phyloP scores from a whole-genome alignment of 805 yeast species.

The Wickerhamomyces tratensis region DNA sequence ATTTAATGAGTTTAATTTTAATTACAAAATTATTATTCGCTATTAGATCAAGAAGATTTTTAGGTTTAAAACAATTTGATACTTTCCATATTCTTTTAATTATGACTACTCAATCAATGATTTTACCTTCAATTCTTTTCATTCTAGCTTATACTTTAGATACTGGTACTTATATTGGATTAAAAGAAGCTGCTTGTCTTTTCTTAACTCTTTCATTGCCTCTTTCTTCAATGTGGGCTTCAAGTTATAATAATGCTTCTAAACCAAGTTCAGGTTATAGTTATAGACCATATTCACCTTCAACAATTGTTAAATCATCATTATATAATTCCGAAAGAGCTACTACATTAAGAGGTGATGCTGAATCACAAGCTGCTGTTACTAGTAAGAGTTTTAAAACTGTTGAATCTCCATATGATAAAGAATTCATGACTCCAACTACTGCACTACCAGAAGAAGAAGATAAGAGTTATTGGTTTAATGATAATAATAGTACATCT shows the following conservation, averaged over 20 bases:
- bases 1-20: conserved; percentile 50
- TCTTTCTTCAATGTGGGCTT: conserved; percentile 83
- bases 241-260: conserved; percentile 44
- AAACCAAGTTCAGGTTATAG: conserved; percentile 25
- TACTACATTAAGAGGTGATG: background rate
- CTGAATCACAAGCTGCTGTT: conserved; percentile 2
- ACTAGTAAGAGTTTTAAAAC: background rate
- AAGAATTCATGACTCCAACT: conserved; percentile 21
- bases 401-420: conserved; percentile 3
- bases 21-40: conserved; percentile 60
- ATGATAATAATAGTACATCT: conserved; percentile 5
- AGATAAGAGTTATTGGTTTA: conserved; percentile 25
- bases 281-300: conserved; percentile 1
- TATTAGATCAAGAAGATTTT: conserved; percentile 55
- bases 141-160: conserved; percentile 40
- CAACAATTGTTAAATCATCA: conserved; percentile 1
- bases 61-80: conserved; percentile 80
- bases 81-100: conserved; percentile 72
- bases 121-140: conserved; percentile 65
- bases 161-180: conserved; percentile 23
- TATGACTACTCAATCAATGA: conserved; percentile 74
- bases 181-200: conserved; percentile 46
- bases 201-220: conserved; percentile 70
- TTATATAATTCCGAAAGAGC: background rate
- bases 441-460: conserved; percentile 24